Evolutionary conservation across 129 eudicot species (phyloP).

Genomic region (Escallonia herrerae): DNA sequence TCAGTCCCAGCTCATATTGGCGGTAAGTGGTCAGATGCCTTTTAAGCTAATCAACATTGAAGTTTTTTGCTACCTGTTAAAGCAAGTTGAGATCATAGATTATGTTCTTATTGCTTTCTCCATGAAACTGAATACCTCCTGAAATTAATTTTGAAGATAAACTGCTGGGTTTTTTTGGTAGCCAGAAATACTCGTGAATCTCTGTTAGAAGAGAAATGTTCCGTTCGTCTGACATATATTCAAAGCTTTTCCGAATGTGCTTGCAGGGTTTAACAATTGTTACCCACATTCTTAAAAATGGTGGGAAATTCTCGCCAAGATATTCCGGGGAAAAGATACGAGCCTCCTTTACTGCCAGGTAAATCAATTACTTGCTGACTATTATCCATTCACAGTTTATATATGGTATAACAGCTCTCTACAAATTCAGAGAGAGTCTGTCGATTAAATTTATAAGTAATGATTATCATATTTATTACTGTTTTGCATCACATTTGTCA

Average conservation of each 20-base stretch:
- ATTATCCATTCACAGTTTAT: background rate
- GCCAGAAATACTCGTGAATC: background rate
- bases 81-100: no score
- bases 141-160: background rate
- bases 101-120: no score
- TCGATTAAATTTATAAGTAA: no score
- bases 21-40: conserved; percentile 32
- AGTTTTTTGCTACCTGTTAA: no score
- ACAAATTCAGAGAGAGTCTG: no score
- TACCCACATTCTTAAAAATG: conserved; percentile 82
- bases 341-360: conserved; percentile 98
- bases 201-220: no score
- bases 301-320: conserved; percentile 98
- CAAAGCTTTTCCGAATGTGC: background rate
- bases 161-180: background rate
- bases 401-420: no score
- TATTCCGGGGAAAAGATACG: conserved; percentile 97
- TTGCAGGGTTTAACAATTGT: conserved; percentile 95
- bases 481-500: background rate
- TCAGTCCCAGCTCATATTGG: conserved; percentile 92
- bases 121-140: background rate
- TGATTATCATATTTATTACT: no score
- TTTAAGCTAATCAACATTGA: no score
- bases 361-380: background rate
- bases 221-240: background rate